phyloP scores from a whole-genome alignment of 352 stramenopile species.

The Pythium coloratum region DNA sequence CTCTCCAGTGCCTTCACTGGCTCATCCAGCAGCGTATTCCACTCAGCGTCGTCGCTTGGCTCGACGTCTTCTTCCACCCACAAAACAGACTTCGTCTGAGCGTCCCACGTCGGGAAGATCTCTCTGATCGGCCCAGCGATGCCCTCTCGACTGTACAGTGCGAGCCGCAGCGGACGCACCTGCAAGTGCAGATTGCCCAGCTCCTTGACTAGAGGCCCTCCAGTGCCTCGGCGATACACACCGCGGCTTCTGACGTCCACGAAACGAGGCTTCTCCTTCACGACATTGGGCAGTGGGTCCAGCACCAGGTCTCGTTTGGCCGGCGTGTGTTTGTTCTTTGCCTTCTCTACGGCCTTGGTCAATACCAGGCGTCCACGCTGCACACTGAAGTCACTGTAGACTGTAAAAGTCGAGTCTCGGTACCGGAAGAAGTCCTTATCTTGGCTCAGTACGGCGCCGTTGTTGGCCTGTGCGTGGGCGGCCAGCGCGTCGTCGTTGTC shows the following conservation, averaged over 20 bases:
- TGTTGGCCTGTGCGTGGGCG: neutral
- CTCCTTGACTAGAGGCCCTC: neutral
- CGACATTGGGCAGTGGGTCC: neutral
- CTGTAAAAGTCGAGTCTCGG: neutral
- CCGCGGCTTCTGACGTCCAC: neutral
- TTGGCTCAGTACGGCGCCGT: neutral
- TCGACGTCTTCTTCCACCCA: conserved; percentile 1
- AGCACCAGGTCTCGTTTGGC: neutral
- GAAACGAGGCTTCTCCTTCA: neutral
- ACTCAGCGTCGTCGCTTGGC: neutral
- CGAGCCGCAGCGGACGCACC: neutral
- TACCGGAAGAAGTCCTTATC: conserved; percentile 1
- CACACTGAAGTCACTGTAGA: neutral
- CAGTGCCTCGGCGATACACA: neutral
- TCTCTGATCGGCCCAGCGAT: neutral
- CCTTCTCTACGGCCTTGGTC: neutral
- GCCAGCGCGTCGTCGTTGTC: conserved; percentile 2
- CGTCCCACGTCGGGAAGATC: neutral
- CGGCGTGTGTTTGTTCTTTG: neutral
- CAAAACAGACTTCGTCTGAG: neutral
- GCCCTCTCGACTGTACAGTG: neutral
- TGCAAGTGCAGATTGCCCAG: neutral
- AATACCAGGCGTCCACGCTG: neutral
- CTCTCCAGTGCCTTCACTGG: neutral
- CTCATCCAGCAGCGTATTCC: neutral